Evolutionary conservation across 2,329 filamentous ascomycete genomes (phyloP).

Genomic region (Stachybotrys echinatus): DNA sequence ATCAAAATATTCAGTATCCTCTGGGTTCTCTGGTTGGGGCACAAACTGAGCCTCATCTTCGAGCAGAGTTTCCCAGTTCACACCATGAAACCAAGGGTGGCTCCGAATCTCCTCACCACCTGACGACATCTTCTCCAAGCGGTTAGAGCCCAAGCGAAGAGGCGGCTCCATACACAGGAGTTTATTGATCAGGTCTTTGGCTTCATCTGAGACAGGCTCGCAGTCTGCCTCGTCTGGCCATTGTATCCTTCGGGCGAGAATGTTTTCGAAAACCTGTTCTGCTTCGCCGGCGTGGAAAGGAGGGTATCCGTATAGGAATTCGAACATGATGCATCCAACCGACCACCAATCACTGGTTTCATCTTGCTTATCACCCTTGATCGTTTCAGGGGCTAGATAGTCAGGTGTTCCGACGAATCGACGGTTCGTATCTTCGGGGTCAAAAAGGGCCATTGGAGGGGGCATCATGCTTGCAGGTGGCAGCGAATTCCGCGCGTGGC

Average conservation of each 20-base stretch:
- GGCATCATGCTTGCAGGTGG: constrained; percentile 67
- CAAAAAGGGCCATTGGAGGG: constrained; percentile 90
- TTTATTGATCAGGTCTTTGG: constrained; percentile 90
- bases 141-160: constrained; percentile 79
- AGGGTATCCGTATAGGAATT: constrained; percentile 88
- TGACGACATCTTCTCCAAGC: constrained; percentile 72
- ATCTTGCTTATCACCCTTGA: constrained; percentile 90
- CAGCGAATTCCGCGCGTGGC: constrained; percentile 24
- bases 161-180: constrained; percentile 80
- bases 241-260: constrained; percentile 79
- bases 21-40: constrained; percentile 84
- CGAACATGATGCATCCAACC: constrained; percentile 95
- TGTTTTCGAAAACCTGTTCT: constrained; percentile 95
- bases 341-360: constrained; percentile 99
- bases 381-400: constrained; percentile 94
- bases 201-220: constrained; percentile 70
- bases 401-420: constrained; percentile 96
- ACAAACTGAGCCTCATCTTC: constrained; percentile 96
- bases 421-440: constrained; percentile 87
- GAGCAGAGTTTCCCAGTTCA: constrained; percentile 87
- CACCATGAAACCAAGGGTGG: constrained; percentile 81
- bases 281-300: constrained; percentile 89
- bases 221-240: constrained; percentile 85
- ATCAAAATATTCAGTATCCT: constrained; percentile 98
- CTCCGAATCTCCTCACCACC: constrained; percentile 88